phyloP scores from a whole-genome alignment of 2,329 filamentous ascomycete genomes.

The Fusarium tuaranense region DNA sequence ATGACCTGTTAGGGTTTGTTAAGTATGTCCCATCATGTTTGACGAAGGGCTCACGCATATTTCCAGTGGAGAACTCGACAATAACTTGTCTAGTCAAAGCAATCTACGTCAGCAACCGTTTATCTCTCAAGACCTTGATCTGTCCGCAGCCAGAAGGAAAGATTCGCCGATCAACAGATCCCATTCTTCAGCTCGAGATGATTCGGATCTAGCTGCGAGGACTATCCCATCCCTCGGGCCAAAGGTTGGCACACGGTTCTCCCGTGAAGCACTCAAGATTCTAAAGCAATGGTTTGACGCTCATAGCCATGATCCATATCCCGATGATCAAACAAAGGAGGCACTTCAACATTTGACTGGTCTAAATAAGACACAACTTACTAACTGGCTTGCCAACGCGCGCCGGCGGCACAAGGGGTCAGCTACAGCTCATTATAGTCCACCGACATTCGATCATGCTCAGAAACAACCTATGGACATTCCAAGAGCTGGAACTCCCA shows the following conservation, averaged over 20 bases:
- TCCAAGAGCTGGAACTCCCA: not conserved
- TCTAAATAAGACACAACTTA: constrained; percentile 81
- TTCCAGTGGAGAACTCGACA: not conserved
- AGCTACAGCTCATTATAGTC: not conserved
- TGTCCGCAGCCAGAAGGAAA: not conserved
- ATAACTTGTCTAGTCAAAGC: not conserved
- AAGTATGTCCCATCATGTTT: too few relatives aligned
- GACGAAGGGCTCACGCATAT: not conserved
- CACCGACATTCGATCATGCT: not conserved
- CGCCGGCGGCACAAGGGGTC: constrained; percentile 64
- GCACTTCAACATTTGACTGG: constrained; percentile 78
- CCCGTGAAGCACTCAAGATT: not conserved
- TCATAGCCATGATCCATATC: constrained; percentile 83
- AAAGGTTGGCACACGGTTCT: constrained; percentile 11
- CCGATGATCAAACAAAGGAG: constrained; percentile 84
- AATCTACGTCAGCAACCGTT: too few relatives aligned
- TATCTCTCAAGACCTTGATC: not conserved
- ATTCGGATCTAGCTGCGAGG: too few relatives aligned
- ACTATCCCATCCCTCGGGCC: not conserved
- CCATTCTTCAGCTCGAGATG: not conserved
- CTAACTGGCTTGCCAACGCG: constrained; percentile 90
- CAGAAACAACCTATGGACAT: not conserved
- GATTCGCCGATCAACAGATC: not conserved
- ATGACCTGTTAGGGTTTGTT: not conserved
- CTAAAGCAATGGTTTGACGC: constrained; percentile 71